Evolutionary conservation across 176 grass and related monocot species (phyloP), one percentile per base, ranked within the genome.

Genomic region (Lolium perenne): DNA sequence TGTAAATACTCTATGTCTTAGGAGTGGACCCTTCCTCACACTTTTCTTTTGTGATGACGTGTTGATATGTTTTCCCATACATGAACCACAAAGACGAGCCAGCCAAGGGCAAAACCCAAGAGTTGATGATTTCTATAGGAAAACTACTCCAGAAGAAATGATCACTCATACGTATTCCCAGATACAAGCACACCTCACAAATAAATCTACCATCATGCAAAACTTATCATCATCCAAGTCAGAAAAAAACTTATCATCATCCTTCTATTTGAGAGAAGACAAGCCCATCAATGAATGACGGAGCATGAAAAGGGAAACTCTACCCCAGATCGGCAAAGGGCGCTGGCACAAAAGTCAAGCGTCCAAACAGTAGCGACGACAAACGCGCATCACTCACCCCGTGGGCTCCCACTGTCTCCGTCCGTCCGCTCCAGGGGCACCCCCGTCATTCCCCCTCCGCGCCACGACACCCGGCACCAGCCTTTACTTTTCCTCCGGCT

Each of bases 381-480:
- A 69, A 68, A 69, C 32, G 26, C 63, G 63, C 63, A 66, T 23
- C 25, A 29, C 29, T 29, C 29, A 35, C 13, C 54, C 17, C 35
- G 84, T 67, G 65, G 38, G 14, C 83, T 77, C 65, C 5, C 41
- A 23, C 64, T 0, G 35, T 66, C 32, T 40, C 32, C 65, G 32
- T n/a, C n/a, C n/a, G n/a, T n/a, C n/a, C n/a, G n/a, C n/a, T 69
- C 65, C 7, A 69, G 35, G 65, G 65, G 65, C 7, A 69, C 0
- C 40, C 15, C 65, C 65, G 65, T 69, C 65, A 69, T 66, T 58
- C 74, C 88, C 55, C 48, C 25, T 63, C 84, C 77, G 65, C 55
- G 35, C 18, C 10, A 67, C 45, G 54, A 15, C 22, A 38, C 29
- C 38, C n/a, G n/a, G 65, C 65, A 16, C 38, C 7, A 0, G 13